phyloP scores from a whole-genome alignment of 1,284 basidiomycete genomes.

The Irpex lacteus region DNA sequence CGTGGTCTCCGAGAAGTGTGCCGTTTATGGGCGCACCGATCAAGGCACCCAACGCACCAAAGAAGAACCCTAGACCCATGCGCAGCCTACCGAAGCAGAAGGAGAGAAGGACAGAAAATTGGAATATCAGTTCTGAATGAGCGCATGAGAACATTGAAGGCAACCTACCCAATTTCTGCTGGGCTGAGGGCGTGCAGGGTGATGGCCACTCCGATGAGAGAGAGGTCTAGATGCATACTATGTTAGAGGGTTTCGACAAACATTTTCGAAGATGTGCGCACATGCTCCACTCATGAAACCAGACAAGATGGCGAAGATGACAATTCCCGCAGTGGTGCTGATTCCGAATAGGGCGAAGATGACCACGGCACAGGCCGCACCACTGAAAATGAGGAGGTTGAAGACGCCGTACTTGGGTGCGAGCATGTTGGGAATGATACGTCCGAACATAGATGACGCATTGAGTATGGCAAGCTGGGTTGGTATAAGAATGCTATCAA shows the following conservation, averaged over 20 bases:
- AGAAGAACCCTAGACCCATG: not conserved
- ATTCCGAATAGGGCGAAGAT: conserved; percentile 24
- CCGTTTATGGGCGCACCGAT: not conserved
- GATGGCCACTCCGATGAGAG: not conserved
- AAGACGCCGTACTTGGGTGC: conserved; percentile 22
- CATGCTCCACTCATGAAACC: conserved; percentile 26
- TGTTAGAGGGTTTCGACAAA: not conserved
- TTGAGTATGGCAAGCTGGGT: conserved; percentile 22
- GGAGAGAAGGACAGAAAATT: not conserved
- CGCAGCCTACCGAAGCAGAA: not conserved
- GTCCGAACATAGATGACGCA: conserved; percentile 17
- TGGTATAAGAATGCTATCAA: not conserved
- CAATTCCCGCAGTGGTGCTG: conserved; percentile 12
- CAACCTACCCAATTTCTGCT: not conserved
- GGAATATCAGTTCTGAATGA: not conserved
- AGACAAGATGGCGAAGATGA: conserved; percentile 23
- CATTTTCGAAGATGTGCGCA: conserved; percentile 6
- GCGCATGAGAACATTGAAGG: not conserved
- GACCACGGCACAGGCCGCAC: conserved; percentile 12
- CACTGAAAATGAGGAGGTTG: conserved; percentile 17
- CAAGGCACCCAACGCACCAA: not conserved
- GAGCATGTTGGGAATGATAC: conserved; percentile 18
- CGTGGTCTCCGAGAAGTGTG: not conserved
- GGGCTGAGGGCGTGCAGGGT: not conserved
- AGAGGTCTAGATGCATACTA: not conserved